Evolutionary conservation across 495 filamentous ascomycete genomes (phyloP).

Genomic region (Oleoguttula mirabilis): DNA sequence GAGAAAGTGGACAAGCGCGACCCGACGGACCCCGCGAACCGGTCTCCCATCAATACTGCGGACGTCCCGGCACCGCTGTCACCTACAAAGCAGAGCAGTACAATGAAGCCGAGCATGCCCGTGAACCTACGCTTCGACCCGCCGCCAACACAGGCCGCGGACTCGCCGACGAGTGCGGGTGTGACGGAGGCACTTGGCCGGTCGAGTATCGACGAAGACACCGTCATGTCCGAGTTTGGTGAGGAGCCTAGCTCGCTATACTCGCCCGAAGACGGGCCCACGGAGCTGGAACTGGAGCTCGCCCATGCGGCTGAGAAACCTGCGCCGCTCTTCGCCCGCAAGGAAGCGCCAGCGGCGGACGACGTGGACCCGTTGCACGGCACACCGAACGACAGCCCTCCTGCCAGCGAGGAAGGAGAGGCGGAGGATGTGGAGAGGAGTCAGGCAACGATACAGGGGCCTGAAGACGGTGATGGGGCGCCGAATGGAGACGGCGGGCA

Average conservation of each 20-base stretch:
- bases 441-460: slow-evolving; percentile 18
- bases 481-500: background rate
- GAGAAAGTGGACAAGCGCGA: slow-evolving; percentile 11
- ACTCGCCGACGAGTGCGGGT: slow-evolving; percentile 39
- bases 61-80: slow-evolving; percentile 28
- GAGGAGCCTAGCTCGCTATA: slow-evolving; percentile 9
- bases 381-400: background rate
- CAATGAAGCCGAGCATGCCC: background rate
- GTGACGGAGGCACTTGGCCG: slow-evolving; percentile 40
- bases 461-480: too few relatives aligned
- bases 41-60: slow-evolving; percentile 27
- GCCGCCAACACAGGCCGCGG: slow-evolving; percentile 10
- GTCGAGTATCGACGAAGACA: slow-evolving; percentile 41
- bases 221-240: slow-evolving; percentile 26
- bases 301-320: slow-evolving; percentile 44
- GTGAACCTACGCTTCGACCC: slow-evolving; percentile 5
- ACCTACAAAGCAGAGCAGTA: slow-evolving; percentile 16
- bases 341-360: slow-evolving; percentile 2
- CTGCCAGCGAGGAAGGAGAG: slow-evolving; percentile 4
- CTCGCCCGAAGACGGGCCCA: slow-evolving; percentile 14
- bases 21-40: background rate
- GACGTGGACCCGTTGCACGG: background rate
- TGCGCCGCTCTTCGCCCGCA: slow-evolving; percentile 46
- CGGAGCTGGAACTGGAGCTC: slow-evolving; percentile 25
- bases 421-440: slow-evolving; percentile 13